Evolutionary conservation across 768 basidiomycete genomes (phyloP).

Genomic region (Sarcomyxa edulis): DNA sequence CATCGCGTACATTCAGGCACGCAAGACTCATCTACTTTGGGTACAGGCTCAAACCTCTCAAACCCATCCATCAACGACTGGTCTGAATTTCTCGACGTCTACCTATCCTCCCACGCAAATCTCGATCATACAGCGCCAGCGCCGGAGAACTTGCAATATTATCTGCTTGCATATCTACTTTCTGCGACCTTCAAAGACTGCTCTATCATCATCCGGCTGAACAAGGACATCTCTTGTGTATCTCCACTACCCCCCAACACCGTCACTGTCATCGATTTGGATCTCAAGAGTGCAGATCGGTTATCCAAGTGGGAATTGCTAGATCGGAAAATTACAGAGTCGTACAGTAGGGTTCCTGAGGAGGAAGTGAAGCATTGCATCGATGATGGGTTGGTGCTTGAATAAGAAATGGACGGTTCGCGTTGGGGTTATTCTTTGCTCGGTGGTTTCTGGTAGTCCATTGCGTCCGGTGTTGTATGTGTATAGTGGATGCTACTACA

Average conservation of each 20-base stretch:
- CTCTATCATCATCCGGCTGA: constrained; percentile 45
- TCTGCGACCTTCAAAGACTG: constrained; percentile 98
- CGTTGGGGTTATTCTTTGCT: constrained; percentile 7
- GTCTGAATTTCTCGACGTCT: constrained; percentile 54
- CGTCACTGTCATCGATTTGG: constrained; percentile 80
- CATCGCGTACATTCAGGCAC: constrained; percentile 20
- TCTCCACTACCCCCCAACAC: constrained; percentile 23
- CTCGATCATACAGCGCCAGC: constrained; percentile 32
- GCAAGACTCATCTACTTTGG: constrained; percentile 2
- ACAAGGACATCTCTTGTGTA: no score
- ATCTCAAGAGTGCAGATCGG: constrained; percentile 66
- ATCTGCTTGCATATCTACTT: constrained; percentile 72
- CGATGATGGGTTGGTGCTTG: constrained; percentile 14
- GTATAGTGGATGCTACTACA: no score
- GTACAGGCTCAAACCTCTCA: constrained; percentile 16
- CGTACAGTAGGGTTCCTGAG: constrained; percentile 25
- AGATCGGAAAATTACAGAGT: constrained; percentile 60
- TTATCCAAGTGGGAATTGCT: constrained; percentile 68
- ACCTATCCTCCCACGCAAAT: constrained; percentile 30
- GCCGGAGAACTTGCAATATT: constrained; percentile 48
- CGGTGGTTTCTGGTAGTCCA: no score
- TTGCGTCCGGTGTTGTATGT: no score
- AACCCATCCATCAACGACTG: constrained; percentile 66
- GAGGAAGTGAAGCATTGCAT: constrained; percentile 12
- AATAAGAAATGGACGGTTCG: constrained; percentile 1